These are phyloP conservation scores for Desmodesmus armatus DNA, from an alignment of 139 green algal species.

Conservation along the genomic window DNA sequence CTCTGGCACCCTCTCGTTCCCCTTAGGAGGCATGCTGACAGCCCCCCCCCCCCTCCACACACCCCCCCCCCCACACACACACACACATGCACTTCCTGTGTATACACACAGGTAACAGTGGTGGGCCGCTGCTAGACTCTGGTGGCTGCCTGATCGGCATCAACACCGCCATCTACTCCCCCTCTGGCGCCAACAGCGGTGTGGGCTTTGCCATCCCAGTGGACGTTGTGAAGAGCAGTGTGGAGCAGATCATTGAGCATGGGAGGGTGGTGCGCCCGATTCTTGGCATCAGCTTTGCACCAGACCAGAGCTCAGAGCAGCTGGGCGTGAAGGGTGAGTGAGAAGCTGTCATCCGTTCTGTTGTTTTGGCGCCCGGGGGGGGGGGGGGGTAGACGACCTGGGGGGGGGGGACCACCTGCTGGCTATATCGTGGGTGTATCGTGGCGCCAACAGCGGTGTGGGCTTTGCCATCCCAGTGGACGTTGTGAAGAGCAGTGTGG, in stretches of 20 bases:
- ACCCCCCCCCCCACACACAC: too few species aligned
- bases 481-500: slow-evolving; percentile 57
- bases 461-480: slow-evolving; percentile 59
- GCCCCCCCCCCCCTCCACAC: too few species aligned
- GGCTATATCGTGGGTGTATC: too few species aligned
- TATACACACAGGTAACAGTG: slow-evolving; percentile 70
- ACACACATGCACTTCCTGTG: too few species aligned
- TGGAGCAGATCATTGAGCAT: slow-evolving; percentile 81
- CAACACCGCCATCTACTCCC: slow-evolving; percentile 90
- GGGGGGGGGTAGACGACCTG: too few species aligned
- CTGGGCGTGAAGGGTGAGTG: slow-evolving; percentile 72
- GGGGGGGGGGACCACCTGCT: too few species aligned
- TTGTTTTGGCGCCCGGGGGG: too few species aligned
- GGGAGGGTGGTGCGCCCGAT: slow-evolving; percentile 79
- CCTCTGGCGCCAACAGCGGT: slow-evolving; percentile 78
- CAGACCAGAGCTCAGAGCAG: slow-evolving; percentile 79
- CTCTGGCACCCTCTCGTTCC: neutral
- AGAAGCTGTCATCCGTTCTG: neutral
- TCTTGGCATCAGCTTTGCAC: slow-evolving; percentile 93
- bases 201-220: slow-evolving; percentile 63
- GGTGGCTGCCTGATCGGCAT: slow-evolving; percentile 76
- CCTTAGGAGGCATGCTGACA: neutral
- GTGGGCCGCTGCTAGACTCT: slow-evolving; percentile 76
- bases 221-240: slow-evolving; percentile 52
- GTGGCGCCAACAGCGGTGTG: slow-evolving; percentile 78